Base-by-base conservation (phyloP, 2,329 filamentous ascomycete species). In the Camillea tinctor region DNA sequence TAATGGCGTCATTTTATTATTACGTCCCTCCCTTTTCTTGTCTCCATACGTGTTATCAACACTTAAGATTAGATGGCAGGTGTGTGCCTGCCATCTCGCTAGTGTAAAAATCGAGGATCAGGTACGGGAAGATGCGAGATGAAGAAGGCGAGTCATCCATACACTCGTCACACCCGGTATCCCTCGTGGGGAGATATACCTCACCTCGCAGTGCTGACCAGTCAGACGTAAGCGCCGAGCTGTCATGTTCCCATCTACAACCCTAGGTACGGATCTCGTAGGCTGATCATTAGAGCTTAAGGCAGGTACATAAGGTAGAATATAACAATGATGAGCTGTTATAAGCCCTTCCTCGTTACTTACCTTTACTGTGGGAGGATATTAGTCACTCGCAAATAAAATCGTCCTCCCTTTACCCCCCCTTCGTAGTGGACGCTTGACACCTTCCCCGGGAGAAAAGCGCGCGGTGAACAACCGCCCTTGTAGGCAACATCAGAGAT, bases 171-270 rank as follows among this genome's bases (percentile, higher is more conserved):
- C 36, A 44, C 36, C 13, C 36, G 17, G 36, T 44, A 44, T 30
- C 13, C 26, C 26, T 11, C 26, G 26, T 30, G 13, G 26, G 26
- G 8, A 30, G 24, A 11, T 30, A 30, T 7, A 30, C 26, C 26
- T 30, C 13, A 20, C 3, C 19, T 19, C 4, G 51, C 51, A 36
- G 30, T 53, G n/a, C 30, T 53, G 30, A 19, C 49, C 54, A 36
- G 55, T 50, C 40, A 49, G 24, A 48, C 30, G 55, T 66, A 64
- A 66, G 64, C 64, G 64, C 64, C 55, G 48, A 54, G 23, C 55
- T 57, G 57, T 23, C 44, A 52, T 53, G 24, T 50, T n/a, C 20
- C 4, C 20, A 17, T 53, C 11, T 30, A 30, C 24, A n/a, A 44
- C 36, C 36, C 36, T 44, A n/a, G n/a, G n/a, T n/a, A 44, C 36